A percentile compares a stretch with the other conserved stretches of the same genome.
These are phyloP conservation scores for Hyaloscypha finlandica DNA, from an alignment of 495 filamentous ascomycete genomes.

Conservation along the genomic window DNA sequence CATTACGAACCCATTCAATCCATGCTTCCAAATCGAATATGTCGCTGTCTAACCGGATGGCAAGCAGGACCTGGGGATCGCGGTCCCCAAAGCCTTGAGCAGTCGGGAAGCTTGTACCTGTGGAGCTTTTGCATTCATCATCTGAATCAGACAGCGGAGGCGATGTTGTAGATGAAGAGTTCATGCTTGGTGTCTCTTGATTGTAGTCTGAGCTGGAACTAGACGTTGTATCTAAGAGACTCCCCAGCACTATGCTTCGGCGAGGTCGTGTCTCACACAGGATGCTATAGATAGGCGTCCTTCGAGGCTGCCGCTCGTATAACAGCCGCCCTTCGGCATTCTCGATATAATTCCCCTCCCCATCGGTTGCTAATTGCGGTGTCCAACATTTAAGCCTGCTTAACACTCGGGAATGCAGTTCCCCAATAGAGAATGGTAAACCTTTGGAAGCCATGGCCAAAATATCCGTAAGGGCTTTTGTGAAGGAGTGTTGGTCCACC, in stretches of 20 bases:
- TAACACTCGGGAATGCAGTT: constrained; percentile 32
- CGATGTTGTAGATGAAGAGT: too few species aligned
- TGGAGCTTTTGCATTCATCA: too few species aligned
- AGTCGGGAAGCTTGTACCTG: neutral
- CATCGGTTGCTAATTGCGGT: neutral
- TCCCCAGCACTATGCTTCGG: constrained; percentile 13
- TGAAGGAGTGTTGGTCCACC: constrained; percentile 33
- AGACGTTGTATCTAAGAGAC: too few species aligned
- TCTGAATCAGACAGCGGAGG: too few species aligned
- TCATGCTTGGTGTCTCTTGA: too few species aligned
- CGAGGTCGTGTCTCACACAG: constrained; percentile 9
- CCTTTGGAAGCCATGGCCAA: constrained; percentile 27
- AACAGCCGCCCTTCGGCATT: neutral
- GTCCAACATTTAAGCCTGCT: constrained; percentile 26
- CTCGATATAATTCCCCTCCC: neutral
- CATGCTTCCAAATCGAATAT: neutral
- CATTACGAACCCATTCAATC: constrained; percentile 9
- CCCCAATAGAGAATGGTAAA: constrained; percentile 28
- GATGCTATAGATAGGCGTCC: constrained; percentile 9
- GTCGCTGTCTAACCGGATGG: neutral
- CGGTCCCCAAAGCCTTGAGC: neutral
- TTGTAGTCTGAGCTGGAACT: too few species aligned
- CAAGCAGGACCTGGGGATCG: neutral
- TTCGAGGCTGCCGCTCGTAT: constrained; percentile 9
- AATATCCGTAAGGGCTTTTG: constrained; percentile 31